Percentiles rank a stretch among this genome's conserved stretches.
Evolutionary conservation across 2,329 filamentous ascomycete species (phyloP).

Genomic region (Diplodia sapinea): DNA sequence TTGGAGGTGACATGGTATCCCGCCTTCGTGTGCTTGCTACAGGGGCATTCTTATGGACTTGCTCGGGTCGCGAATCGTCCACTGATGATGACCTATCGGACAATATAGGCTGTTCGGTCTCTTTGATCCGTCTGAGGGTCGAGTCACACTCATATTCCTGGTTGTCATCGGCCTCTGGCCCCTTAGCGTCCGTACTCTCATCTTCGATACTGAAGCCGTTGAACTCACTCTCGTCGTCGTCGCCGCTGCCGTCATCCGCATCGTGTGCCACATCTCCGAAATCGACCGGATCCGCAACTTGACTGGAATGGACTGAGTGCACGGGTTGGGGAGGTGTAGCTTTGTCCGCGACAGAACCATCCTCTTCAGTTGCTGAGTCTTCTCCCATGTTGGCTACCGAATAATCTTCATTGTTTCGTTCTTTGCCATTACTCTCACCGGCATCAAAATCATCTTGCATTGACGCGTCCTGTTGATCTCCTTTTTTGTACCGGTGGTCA

Average conservation of each 20-base stretch:
- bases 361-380: neutral
- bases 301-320: neutral
- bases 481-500: neutral
- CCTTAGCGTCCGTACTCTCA: too few species aligned
- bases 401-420: neutral
- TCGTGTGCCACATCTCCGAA: neutral
- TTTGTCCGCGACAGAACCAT: neutral
- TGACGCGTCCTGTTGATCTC: neutral
- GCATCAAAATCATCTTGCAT: neutral
- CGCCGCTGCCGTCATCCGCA: neutral
- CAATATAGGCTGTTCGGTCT: neutral
- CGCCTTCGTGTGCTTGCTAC: neutral
- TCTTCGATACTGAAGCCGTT: too few species aligned
- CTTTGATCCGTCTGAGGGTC: neutral
- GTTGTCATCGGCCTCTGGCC: neutral
- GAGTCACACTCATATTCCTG: neutral
- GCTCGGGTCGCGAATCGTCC: neutral
- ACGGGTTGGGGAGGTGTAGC: neutral
- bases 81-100: neutral
- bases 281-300: neutral
- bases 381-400: neutral
- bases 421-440: neutral
- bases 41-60: neutral
- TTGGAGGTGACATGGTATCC: neutral
- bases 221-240: too few species aligned